Evolutionary conservation across 2,329 filamentous ascomycete species (phyloP), one percentile per base, ranked within the genome.

Genomic region (Hypoxylon sp.): DNA sequence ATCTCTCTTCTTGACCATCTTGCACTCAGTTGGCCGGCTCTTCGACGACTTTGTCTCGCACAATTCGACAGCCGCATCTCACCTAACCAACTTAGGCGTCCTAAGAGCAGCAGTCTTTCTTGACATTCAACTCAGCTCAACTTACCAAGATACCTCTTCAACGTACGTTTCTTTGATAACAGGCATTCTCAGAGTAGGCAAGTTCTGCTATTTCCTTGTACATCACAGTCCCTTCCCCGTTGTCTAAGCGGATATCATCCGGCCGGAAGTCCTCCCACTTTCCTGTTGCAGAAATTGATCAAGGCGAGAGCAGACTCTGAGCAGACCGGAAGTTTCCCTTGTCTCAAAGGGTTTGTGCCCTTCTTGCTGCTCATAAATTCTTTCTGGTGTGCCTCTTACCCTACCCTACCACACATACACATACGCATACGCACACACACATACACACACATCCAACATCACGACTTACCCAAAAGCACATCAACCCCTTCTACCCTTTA

Each of bases 181-280:
- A 50, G 18, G 26, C 36, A 50, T 42, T 55, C 51, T 40, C 53
- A 33, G 5, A 51, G 59, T 62, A n/a, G n/a, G n/a, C n/a, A 50
- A 61, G 59, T 61, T 36, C 11, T 33, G 22, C 30, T 11, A 32
- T 28, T 16, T 49, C 18, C 20, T 42, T 28, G 42, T 6, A n/a
- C 1, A 12, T 51, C 4, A 20, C 18, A 6, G 9, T 22, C 26
- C 26, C 26, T 52, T 52, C 33, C 33, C 33, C 28, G 18, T 16
- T 18, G 36, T 40, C 36, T 18, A 18, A 20, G 16, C 7, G 36
- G 20, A 40, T 20, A 18, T 20, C 36, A 3, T 18, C 16, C 16
- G 20, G 36, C 9, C 16, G 16, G 3, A 9, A 40, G 7, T 16
- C 36, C 36, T 40, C 36, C 16, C 8, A 8, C 36, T 18, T 40